Base-by-base conservation (phyloP, 2,329 filamentous ascomycete genomes). In the Apiospora saccharicola region DNA sequence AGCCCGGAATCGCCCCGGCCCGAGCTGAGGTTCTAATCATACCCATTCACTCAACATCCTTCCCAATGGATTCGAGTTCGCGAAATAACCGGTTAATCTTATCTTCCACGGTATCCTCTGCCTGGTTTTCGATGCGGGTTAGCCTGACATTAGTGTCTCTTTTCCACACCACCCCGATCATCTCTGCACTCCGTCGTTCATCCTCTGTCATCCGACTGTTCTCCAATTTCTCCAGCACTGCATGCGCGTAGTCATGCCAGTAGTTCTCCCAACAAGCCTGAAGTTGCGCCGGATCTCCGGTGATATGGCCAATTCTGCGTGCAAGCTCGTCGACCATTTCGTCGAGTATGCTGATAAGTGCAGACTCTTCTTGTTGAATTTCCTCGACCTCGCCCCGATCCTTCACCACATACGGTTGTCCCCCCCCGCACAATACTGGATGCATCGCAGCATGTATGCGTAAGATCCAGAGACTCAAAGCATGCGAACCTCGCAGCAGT, bases 251-350 rank as follows among this genome's bases (percentile, higher is more conserved):
- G 37, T 47, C 24, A 1, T 10, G 1, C 70, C 70, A 64, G 64
- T 69, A 71, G 43, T 41, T 14, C 6, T 26, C 4, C 70, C 57
- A 71, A 61, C 64, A 68, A 12, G 12, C n/a, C 3, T n/a, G 43
- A 2, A 71, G n/a, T 4, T 19, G 43, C 44, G 12, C 26, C 13
- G 19, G 1, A 16, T 26, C 61, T 12, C 41, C 43, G 5, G 64
- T 1, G 6, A 68, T 37, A 30, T 41, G 30, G 19, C 10, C 46
- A 26, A 37, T n/a, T 14, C 49, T 53, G 7, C 43, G 26, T 43
- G 22, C n/a, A 46, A 71, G 68, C 64, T 68, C 61, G 14, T 24
- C n/a, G 16, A 71, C 70, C 34, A 71, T 26, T 26, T 68, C 43
- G 26, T 53, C 70, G n/a, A 67, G 70, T 26, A 71, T 2, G 4